Conservation (phyloP, 441 rosid genomes). For the Geranium incanum region DNA sequence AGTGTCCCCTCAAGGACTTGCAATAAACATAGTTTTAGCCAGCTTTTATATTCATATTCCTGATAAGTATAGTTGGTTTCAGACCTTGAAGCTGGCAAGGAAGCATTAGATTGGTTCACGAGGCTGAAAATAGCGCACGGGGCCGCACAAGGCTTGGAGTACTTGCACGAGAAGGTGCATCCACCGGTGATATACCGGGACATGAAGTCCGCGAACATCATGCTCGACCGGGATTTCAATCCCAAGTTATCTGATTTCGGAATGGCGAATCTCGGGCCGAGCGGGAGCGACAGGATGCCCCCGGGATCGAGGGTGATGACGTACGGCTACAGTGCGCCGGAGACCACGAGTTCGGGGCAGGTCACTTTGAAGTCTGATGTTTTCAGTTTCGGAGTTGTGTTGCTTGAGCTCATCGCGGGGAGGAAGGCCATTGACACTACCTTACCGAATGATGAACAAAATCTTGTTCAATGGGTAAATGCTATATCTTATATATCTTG, state of each 20-base stretch:
- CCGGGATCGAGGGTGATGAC: constrained; percentile 61
- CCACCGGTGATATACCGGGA: constrained; percentile 65
- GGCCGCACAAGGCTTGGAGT: constrained; percentile 67
- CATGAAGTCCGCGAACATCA: constrained; percentile 63
- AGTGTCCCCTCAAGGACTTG: too few relatives aligned
- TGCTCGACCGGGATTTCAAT: constrained; percentile 43
- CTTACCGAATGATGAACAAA: constrained; percentile 68
- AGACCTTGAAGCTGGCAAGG: constrained; percentile 26
- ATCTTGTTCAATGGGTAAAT: constrained; percentile 80
- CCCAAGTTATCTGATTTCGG: constrained; percentile 69
- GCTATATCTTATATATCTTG: neutral
- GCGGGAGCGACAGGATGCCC: constrained; percentile 33
- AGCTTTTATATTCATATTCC: too few relatives aligned
- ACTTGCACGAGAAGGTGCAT: constrained; percentile 56
- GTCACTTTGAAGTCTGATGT: constrained; percentile 70
- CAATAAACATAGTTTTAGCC: too few relatives aligned
- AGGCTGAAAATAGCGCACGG: constrained; percentile 69
- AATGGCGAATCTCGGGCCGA: constrained; percentile 48
- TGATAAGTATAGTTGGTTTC: constrained; percentile 8
- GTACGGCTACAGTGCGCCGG: constrained; percentile 88
- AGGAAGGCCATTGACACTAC: constrained; percentile 68
- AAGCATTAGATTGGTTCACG: constrained; percentile 54
- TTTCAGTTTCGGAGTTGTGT: constrained; percentile 76
- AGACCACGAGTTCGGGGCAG: constrained; percentile 47
- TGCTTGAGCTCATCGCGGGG: constrained; percentile 80